Conservation (phyloP, 805 yeast species). For the Hagleromyces aurorensis region DNA sequence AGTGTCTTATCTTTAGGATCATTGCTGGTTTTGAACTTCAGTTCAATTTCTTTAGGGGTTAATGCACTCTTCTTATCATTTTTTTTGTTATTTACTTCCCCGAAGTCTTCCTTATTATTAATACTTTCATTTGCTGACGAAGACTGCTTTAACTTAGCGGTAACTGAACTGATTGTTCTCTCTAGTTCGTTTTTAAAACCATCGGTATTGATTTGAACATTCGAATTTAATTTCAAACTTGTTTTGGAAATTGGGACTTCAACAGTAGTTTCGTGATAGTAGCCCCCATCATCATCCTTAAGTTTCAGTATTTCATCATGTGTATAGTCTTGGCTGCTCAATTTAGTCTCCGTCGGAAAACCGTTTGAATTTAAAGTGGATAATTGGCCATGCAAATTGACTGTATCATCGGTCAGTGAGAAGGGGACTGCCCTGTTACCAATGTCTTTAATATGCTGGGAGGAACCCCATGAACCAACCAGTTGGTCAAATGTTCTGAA, state of each 20-base stretch:
- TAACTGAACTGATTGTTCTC: neutral
- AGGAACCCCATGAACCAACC: too few relatives aligned
- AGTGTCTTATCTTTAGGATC: neutral
- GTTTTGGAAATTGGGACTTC: slow-evolving; percentile 20
- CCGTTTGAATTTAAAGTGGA: too few relatives aligned
- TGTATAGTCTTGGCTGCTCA: slow-evolving; percentile 19
- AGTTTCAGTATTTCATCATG: slow-evolving; percentile 22
- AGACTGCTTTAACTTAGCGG: neutral
- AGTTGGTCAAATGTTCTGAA: slow-evolving; percentile 19
- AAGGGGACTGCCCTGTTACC: too few relatives aligned
- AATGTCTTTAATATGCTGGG: too few relatives aligned
- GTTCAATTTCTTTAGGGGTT: slow-evolving; percentile 4
- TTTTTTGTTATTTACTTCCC: slow-evolving; percentile 2
- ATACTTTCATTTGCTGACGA: neutral
- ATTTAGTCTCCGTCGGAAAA: slow-evolving; percentile 7
- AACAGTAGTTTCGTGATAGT: slow-evolving; percentile 21
- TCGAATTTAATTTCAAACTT: slow-evolving; percentile 6
- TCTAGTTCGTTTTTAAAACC: neutral
- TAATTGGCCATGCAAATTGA: too few relatives aligned
- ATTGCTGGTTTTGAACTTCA: slow-evolving; percentile 5
- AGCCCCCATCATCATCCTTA: slow-evolving; percentile 20
- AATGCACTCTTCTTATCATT: slow-evolving; percentile 3
- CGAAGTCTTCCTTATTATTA: neutral
- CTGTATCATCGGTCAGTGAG: too few relatives aligned
- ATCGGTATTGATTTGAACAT: too few relatives aligned